A percentile compares a stretch with the other conserved stretches of the same genome.
These are phyloP conservation scores for Ceratobasidium papillatum DNA, from an alignment of 1,284 basidiomycete species.

Conservation along the genomic window DNA sequence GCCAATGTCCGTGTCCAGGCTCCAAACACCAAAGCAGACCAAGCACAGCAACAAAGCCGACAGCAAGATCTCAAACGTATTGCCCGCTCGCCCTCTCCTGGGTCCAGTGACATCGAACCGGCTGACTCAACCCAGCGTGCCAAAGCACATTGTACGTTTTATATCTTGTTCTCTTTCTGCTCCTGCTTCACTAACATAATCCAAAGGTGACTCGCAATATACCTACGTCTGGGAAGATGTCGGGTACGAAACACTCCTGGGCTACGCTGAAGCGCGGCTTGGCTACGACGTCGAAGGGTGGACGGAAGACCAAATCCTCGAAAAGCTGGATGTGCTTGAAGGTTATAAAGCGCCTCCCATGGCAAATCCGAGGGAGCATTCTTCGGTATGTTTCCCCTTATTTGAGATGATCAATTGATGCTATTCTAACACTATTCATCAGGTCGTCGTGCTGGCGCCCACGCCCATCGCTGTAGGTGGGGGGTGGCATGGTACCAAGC, in stretches of 20 bases:
- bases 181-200: background rate
- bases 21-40: no score
- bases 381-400: background rate
- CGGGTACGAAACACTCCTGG: background rate
- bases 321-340: background rate
- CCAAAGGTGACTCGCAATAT: background rate
- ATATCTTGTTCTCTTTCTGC: background rate
- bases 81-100: background rate
- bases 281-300: background rate
- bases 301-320: background rate
- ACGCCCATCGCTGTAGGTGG: background rate
- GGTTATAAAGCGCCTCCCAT: background rate
- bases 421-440: background rate
- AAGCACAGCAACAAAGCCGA: no score
- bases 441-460: background rate
- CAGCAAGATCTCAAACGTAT: background rate
- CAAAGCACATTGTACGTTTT: background rate
- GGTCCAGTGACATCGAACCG: background rate
- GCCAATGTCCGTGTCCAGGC: no score
- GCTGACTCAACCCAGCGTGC: background rate
- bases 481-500: conserved; percentile 1
- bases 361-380: background rate
- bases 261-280: background rate
- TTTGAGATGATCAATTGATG: background rate
- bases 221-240: background rate